Conservation (phyloP, 352 stramenopile genomes). For the Phytopythium oedochilum region DNA sequence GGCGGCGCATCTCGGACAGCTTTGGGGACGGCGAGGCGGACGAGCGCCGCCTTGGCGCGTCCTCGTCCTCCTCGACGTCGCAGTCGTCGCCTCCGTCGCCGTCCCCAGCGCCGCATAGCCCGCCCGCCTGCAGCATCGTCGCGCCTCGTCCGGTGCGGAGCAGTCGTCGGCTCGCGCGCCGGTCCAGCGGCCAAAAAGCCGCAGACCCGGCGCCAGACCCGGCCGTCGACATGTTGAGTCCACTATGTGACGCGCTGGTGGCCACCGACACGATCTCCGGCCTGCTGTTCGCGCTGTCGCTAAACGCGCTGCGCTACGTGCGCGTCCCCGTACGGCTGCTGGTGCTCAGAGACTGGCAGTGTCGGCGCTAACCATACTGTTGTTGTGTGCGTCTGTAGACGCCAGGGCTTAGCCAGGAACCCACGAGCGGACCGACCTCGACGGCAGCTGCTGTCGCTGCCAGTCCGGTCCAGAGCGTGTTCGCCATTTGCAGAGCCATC, state of each 20-base stretch:
- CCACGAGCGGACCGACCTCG: background rate
- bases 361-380: background rate
- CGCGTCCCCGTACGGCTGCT: background rate
- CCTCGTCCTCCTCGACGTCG: background rate
- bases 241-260: conserved; percentile 27
- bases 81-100: background rate
- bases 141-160: conserved; percentile 9
- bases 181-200: conserved; percentile 7
- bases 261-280: conserved; percentile 35
- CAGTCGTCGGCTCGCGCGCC: conserved; percentile 19
- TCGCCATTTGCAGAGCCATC: conserved; percentile 27
- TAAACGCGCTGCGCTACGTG: conserved; percentile 35
- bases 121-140: background rate
- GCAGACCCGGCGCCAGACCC: background rate
- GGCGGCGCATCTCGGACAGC: conserved; percentile 5
- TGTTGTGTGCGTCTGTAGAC: background rate
- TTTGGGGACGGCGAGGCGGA: background rate
- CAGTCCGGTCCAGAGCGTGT: conserved; percentile 19
- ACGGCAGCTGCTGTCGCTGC: background rate
- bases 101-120: background rate
- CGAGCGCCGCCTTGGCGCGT: background rate
- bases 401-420: background rate
- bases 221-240: conserved; percentile 18
- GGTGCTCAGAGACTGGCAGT: background rate
- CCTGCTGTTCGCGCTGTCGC: conserved; percentile 29